Base-by-base conservation (phyloP, 169 alveolate species). In the Cryptosporidium sp. region DNA sequence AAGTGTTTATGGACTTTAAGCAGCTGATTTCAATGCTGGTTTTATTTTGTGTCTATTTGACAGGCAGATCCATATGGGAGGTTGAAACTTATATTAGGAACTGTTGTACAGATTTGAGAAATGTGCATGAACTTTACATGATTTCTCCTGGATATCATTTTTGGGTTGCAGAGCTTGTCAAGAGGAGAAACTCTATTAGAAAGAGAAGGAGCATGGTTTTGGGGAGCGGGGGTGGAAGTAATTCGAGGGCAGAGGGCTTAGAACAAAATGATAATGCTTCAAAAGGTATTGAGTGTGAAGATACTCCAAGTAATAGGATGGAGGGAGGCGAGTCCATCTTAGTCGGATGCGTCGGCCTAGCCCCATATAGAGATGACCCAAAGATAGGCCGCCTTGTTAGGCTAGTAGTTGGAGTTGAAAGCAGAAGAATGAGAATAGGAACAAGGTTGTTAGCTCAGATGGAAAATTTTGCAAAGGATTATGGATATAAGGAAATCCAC, bases 101-200 rank as follows among this genome's bases (percentile, higher is more conserved):
- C 42, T 92, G 93, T 75, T 95, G 97, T 87, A 96, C 97, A 16
- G 97, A 95, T 75, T 91, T 95, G 70, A 95, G 94, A 23, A 94
- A 93, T 65, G 93, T 94, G 5, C 93, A 91, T 84, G 93, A 94
- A 62, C 91, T 97, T 35, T 95, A 95, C 75, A 93, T 94, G 70
- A 93, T 91, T 52, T 91, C 93, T 39, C 85, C 85, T 18, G 92
- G 92, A 53, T 95, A 94, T 21, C 94, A 95, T 91, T 95, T 95
- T 91, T 95, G 97, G 97, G 97, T 95, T 44, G 97, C 96, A 29
- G 96, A 95, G 70, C 91, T 94, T 62, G 93, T 92, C 60, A 71
- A 92, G 85, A 52, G 94, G 84, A 62, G 71, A 70, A 85, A 44
- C 85, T 69, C 72, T 48, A 53, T 85, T 68, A 73, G 93, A 84